These are phyloP conservation scores for Monotropa hypopitys DNA, from an alignment of 179 eudicot genomes.

Conservation along the genomic window DNA sequence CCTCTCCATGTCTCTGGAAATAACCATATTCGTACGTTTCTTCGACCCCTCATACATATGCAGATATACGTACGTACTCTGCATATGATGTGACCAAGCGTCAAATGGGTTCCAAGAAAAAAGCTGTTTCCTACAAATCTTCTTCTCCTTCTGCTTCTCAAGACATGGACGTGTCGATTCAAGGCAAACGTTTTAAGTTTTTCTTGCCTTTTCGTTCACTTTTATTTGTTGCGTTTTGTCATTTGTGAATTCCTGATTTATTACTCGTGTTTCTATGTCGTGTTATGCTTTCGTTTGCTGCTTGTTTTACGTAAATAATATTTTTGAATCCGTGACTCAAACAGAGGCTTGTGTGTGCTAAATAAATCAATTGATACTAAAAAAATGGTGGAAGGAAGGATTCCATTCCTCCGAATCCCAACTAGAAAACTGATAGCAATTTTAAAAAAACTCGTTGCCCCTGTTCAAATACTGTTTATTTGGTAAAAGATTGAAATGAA, in stretches of 20 bases:
- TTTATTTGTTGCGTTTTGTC: neutral
- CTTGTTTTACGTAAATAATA: neutral
- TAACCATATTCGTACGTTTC: neutral
- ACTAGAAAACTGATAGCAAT: neutral
- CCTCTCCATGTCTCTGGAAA: neutral
- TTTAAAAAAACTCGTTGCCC: neutral
- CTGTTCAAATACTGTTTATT: neutral
- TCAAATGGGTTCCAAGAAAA: slow-evolving; percentile 35
- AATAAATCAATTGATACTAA: neutral
- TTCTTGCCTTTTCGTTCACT: neutral
- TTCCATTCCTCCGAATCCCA: neutral
- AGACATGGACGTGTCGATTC: slow-evolving; percentile 13
- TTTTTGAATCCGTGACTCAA: too few relatives aligned
- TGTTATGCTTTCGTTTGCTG: neutral
- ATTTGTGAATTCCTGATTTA: neutral
- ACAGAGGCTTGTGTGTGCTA: neutral
- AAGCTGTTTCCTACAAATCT: slow-evolving; percentile 22
- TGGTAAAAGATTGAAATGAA: neutral
- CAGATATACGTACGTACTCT: neutral
- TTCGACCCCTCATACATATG: neutral
- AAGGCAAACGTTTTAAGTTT: slow-evolving; percentile 15
- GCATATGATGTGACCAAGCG: neutral
- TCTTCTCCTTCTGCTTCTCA: slow-evolving; percentile 19
- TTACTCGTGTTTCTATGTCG: neutral
- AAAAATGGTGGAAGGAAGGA: neutral